Evolutionary conservation across 768 basidiomycete genomes (phyloP).

Genomic region (Dioszegia crocea): DNA sequence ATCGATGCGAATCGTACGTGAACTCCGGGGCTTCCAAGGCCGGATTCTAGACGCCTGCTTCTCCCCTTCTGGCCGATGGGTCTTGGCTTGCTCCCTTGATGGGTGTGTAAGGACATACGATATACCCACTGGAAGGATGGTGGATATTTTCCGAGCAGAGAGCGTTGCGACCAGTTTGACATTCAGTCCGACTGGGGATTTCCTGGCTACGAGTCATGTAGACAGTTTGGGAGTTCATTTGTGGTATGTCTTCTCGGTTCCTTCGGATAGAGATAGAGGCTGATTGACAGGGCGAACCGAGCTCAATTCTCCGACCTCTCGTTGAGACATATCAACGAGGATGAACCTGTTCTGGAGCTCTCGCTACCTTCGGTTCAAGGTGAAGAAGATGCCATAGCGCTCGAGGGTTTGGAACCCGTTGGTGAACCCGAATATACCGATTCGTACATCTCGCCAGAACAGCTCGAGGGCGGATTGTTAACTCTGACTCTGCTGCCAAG

Average conservation of each 20-base stretch:
- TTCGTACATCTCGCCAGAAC: conserved; percentile 77
- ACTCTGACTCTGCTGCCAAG: conserved; percentile 89
- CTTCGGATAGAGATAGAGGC: neutral
- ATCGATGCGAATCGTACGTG: conserved; percentile 79
- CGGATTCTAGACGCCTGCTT: conserved; percentile 90
- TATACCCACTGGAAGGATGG: conserved; percentile 83
- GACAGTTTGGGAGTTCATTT: conserved; percentile 91
- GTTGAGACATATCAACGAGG: conserved; percentile 72
- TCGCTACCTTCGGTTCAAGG: conserved; percentile 81
- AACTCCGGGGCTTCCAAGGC: conserved; percentile 74
- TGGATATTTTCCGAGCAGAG: conserved; percentile 83
- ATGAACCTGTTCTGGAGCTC: conserved; percentile 62
- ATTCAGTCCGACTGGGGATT: conserved; percentile 93
- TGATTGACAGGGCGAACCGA: conserved; percentile 72
- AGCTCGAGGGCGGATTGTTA: conserved; percentile 83
- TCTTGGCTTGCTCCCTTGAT: conserved; percentile 81
- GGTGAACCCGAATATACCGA: conserved; percentile 61
- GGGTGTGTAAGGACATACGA: conserved; percentile 92
- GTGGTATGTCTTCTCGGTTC: conserved; percentile 59
- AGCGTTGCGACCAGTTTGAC: conserved; percentile 83
- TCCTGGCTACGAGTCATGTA: conserved; percentile 89
- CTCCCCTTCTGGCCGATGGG: conserved; percentile 92
- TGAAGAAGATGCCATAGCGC: conserved; percentile 70
- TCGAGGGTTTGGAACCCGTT: conserved; percentile 66
- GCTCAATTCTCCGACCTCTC: conserved; percentile 86